These are phyloP conservation scores for Pelomyxa schiedti DNA, from an alignment of 78 protist genomes.

Conservation along the genomic window DNA sequence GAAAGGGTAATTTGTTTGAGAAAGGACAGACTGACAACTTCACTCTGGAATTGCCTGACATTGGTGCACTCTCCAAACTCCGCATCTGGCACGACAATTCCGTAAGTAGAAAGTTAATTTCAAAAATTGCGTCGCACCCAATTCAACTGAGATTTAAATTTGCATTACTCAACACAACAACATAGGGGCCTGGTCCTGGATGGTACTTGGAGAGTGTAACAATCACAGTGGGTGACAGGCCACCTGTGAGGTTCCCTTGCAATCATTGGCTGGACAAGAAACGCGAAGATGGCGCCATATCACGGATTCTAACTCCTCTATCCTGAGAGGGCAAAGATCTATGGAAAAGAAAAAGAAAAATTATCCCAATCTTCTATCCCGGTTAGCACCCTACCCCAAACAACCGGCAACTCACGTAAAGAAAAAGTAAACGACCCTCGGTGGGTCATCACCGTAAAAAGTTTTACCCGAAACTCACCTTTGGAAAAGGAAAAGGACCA, in stretches of 20 bases:
- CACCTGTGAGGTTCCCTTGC: not conserved
- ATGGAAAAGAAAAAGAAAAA: too few relatives aligned
- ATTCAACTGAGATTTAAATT: not conserved
- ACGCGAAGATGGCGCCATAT: too few relatives aligned
- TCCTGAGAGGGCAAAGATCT: too few relatives aligned
- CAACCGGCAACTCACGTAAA: too few relatives aligned
- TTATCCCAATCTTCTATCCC: too few relatives aligned
- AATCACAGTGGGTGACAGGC: not conserved
- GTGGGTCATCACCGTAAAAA: too few relatives aligned
- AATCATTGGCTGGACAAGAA: not conserved
- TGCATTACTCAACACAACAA: not conserved
- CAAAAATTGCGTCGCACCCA: not conserved
- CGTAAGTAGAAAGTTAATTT: not conserved
- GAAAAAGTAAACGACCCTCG: too few relatives aligned
- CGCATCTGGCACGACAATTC: constrained; percentile 2
- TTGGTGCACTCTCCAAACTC: not conserved
- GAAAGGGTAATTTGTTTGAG: not conserved
- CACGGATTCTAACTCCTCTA: too few relatives aligned
- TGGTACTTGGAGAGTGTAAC: constrained; percentile 6
- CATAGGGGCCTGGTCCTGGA: not conserved
- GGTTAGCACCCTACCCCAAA: too few relatives aligned
- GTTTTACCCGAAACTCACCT: too few relatives aligned
- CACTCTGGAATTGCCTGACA: not conserved
- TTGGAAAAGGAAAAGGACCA: too few relatives aligned
- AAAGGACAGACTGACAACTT: not conserved